Evolutionary conservation across 1,284 basidiomycete genomes (phyloP), one percentile per base, ranked within the genome.

Genomic region (Moesziomyces globuligerus): DNA sequence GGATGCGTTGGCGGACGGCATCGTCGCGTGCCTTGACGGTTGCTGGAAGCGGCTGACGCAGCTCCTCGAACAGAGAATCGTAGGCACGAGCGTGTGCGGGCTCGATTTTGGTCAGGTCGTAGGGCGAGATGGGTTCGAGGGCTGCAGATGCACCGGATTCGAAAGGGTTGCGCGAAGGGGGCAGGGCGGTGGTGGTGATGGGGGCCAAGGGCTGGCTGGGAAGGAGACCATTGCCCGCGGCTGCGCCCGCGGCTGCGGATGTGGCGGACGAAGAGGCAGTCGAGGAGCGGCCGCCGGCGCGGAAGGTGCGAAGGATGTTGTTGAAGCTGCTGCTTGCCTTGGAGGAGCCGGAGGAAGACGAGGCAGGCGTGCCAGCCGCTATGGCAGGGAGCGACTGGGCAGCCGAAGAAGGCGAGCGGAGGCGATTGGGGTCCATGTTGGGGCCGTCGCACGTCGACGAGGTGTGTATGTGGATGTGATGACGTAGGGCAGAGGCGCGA

Each of bases 21-120:
- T 71, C 56, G 5, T 71, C 67, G 13, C 68, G 44, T 2, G 51
- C 55, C 9, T 60, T 62, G 18, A 57, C 43, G 0, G 65, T 51
- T 9, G 69, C 56, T n/a, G 72, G 69, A 11, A 72, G 59, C 5
- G 73, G 73, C 34, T 48, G 56, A 3, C 56, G 47, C 10, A 77
- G 55, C 28, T 75, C 70, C 1, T 56, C 21, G 18, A 74, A 29
- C 29, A 72, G 48, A 3, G 54, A 41, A 34, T 52, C 56, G 39
- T 69, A 76, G 25, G 47, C 43, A 18, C 46, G 51, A 46, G 53
- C 53, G 18, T 57, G 39, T 10, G 68, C 61, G 28, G 68, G 53
- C 25, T 71, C 68, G 28, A 61, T 40, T 21, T 26, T 44, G 40
- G 40, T 39, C 23, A 72, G 46, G 38, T 60, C 55, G 42, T 52